Conservation (phyloP, 176 grass and related monocot species). For the Oryza glumipatula region DNA sequence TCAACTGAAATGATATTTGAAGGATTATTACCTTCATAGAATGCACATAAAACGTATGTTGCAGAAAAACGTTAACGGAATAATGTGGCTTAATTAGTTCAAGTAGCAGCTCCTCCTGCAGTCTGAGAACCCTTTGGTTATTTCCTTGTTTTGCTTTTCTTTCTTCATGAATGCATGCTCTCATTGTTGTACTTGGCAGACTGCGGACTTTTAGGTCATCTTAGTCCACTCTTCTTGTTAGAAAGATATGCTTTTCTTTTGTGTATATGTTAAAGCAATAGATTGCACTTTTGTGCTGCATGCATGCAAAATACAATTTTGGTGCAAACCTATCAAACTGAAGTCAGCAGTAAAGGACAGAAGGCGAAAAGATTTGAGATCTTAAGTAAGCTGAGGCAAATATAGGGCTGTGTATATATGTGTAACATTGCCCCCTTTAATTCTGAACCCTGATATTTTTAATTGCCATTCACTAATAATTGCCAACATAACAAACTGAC, state of each 20-base stretch:
- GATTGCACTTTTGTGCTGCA: background rate
- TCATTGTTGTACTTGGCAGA: background rate
- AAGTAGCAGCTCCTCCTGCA: background rate
- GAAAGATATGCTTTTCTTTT: background rate
- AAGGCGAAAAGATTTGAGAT: constrained; percentile 17
- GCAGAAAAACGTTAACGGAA: background rate
- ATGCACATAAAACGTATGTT: background rate
- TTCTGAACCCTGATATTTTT: background rate
- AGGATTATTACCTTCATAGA: background rate
- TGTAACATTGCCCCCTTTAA: background rate
- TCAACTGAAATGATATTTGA: background rate
- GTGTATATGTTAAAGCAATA: background rate
- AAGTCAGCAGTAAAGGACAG: constrained; percentile 7
- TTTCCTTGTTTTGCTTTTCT: background rate
- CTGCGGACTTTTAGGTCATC: background rate
- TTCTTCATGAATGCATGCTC: background rate
- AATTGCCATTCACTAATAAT: background rate
- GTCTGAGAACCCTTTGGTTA: background rate
- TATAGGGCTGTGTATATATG: background rate
- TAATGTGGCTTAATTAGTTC: background rate
- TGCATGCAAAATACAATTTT: constrained; percentile 17
- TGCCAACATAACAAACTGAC: constrained; percentile 24
- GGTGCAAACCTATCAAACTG: constrained; percentile 11
- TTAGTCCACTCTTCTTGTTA: background rate
- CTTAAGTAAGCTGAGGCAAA: background rate